Conservation (phyloP, 306 rosid genomes). For the Citrullus amarus region DNA sequence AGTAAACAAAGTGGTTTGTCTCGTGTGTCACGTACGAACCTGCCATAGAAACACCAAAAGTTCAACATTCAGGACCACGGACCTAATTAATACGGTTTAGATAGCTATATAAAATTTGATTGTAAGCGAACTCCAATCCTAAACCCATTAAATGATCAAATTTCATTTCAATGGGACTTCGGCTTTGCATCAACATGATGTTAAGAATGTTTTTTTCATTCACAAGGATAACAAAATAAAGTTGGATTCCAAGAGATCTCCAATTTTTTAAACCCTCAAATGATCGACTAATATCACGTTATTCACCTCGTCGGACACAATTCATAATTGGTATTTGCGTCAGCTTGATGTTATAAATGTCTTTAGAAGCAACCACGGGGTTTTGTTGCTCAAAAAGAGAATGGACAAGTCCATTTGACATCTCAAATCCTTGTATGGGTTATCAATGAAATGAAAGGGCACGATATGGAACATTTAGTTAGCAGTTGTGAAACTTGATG, state of each 20-base stretch:
- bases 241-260: background rate
- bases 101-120: background rate
- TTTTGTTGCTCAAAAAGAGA: background rate
- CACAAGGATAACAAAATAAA: background rate
- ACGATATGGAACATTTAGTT: background rate
- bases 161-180: background rate
- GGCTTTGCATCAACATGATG: background rate
- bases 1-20: constrained; percentile 94
- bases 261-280: background rate
- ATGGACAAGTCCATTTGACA: background rate
- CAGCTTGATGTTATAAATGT: background rate
- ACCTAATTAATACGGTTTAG: background rate
- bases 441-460: background rate
- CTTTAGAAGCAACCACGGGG: background rate
- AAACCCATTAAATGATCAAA: background rate
- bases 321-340: background rate
- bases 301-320: background rate
- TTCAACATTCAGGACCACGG: background rate
- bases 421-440: background rate
- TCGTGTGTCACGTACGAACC: constrained; percentile 98
- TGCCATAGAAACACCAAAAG: constrained; percentile 16
- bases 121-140: background rate
- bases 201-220: background rate
- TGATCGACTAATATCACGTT: background rate
- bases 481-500: background rate